Evolutionary conservation across 73 alveolate species (phyloP).

Genomic region (Paramecium sonneborni): DNA sequence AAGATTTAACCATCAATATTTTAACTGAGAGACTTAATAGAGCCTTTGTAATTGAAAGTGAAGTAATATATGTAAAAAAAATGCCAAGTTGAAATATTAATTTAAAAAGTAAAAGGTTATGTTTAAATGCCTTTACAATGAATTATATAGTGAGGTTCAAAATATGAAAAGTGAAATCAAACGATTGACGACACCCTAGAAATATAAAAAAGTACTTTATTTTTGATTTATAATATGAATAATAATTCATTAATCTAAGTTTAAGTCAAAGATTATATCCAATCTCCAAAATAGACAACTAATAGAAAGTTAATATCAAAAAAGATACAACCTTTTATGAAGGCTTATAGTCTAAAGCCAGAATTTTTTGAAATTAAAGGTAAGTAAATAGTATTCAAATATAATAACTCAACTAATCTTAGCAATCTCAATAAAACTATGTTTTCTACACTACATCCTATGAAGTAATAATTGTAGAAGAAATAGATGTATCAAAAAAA

Average conservation of each 20-base stretch:
- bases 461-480: too few relatives aligned
- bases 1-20: neutral
- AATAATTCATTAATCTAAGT: conserved; percentile 14
- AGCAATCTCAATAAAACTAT: neutral
- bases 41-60: neutral
- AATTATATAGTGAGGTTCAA: neutral
- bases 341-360: neutral
- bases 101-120: neutral
- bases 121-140: neutral
- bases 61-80: neutral
- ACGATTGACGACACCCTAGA: neutral
- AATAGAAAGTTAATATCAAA: neutral
- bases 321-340: neutral
- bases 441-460: neutral
- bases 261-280: neutral
- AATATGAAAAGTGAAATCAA: neutral
- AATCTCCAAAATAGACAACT: neutral
- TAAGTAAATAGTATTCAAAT: neutral
- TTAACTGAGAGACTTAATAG: neutral
- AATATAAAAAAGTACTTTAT: neutral
- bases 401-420: neutral
- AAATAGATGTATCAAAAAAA: neutral
- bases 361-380: neutral
- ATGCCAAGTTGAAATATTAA: neutral
- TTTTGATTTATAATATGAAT: conserved; percentile 17